Evolutionary conservation across 192 early-diverging fungal genomes (phyloP).

Genomic region (Entophlyctis luteolus): DNA sequence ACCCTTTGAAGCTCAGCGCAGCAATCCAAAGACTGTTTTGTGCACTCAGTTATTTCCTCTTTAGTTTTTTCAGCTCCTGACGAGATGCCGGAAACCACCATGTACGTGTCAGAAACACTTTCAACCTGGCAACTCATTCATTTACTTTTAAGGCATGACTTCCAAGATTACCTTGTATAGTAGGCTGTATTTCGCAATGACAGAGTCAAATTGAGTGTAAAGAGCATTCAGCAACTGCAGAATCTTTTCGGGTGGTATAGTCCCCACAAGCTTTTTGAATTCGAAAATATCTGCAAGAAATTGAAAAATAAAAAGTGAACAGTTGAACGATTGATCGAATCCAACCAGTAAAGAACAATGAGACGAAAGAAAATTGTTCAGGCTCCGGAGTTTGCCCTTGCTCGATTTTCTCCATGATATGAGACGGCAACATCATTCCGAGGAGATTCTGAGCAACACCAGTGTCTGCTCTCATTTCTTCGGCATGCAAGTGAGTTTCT

Average conservation of each 20-base stretch:
- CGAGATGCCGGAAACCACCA: slow-evolving; percentile 27
- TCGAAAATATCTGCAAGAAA: slow-evolving; percentile 11
- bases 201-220: slow-evolving; percentile 22
- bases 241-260: slow-evolving; percentile 16
- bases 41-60: slow-evolving; percentile 25
- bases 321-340: too few species aligned
- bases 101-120: slow-evolving; percentile 34
- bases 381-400: slow-evolving; percentile 19
- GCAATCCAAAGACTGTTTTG: slow-evolving; percentile 17
- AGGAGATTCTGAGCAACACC: slow-evolving; percentile 21
- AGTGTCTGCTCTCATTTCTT: slow-evolving; percentile 22
- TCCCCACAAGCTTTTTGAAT: slow-evolving; percentile 20
- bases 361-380: slow-evolving; percentile 16
- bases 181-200: slow-evolving; percentile 15
- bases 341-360: slow-evolving; percentile 31
- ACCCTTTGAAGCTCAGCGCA: slow-evolving; percentile 1
- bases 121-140: too few species aligned
- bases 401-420: slow-evolving; percentile 30
- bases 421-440: slow-evolving; percentile 32
- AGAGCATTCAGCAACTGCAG: slow-evolving; percentile 23
- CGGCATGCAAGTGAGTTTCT: slow-evolving; percentile 23
- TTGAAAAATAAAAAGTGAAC: neutral
- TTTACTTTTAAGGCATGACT: too few species aligned
- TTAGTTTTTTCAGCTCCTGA: neutral
- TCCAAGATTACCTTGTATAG: slow-evolving; percentile 36